These are phyloP conservation scores for Candida verbasci DNA, from an alignment of 805 yeast genomes.

Conservation along the genomic window DNA sequence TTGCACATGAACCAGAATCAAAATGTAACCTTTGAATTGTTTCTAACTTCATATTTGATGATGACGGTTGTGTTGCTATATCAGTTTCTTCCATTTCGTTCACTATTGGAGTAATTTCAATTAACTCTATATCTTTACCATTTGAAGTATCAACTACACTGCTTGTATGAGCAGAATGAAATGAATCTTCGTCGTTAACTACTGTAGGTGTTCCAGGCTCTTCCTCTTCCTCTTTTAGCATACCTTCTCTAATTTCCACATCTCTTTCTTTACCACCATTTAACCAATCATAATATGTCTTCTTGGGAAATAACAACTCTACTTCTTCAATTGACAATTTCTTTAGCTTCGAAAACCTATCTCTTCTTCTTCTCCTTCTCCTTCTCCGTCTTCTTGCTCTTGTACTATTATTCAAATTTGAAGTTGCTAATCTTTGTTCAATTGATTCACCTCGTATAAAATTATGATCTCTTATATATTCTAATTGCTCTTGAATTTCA, in stretches of 20 bases:
- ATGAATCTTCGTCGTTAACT: constrained; percentile 6
- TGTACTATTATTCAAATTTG: constrained; percentile 27
- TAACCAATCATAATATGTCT: constrained; percentile 57
- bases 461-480: constrained; percentile 30
- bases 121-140: constrained; percentile 6
- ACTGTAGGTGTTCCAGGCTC: background rate
- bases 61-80: background rate
- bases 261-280: constrained; percentile 57
- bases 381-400: constrained; percentile 33
- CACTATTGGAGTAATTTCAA: background rate
- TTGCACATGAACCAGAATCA: constrained; percentile 71
- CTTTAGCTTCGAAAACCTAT: constrained; percentile 43
- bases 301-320: constrained; percentile 54
- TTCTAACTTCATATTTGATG: background rate
- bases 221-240: constrained; percentile 34
- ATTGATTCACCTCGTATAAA: constrained; percentile 27
- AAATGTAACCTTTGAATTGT: constrained; percentile 37
- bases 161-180: constrained; percentile 4
- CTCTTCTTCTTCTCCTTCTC: constrained; percentile 37
- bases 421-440: constrained; percentile 8
- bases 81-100: constrained; percentile 2
- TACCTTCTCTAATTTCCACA: constrained; percentile 38
- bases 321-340: constrained; percentile 54
- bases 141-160: background rate
- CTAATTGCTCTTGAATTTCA: constrained; percentile 33